These are phyloP conservation scores for Cubamyces lactineus DNA, from an alignment of 768 basidiomycete species.

Conservation along the genomic window DNA sequence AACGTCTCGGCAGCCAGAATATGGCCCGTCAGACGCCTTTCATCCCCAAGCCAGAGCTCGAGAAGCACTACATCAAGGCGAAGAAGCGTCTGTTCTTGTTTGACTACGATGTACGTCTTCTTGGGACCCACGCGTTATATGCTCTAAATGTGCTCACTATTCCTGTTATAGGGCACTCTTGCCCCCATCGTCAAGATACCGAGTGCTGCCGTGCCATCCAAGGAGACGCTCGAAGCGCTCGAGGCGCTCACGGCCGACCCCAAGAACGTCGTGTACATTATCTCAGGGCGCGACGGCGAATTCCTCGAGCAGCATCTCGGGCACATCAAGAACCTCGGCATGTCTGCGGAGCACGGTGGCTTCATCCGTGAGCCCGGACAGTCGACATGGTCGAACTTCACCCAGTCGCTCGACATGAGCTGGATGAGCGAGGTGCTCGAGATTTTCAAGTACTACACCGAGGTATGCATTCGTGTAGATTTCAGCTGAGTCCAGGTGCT, in stretches of 20 bases:
- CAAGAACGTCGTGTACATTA: constrained; percentile 92
- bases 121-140: background rate
- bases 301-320: constrained; percentile 94
- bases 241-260: constrained; percentile 75
- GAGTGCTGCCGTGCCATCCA: constrained; percentile 81
- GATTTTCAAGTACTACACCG: constrained; percentile 95
- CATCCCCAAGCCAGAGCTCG: constrained; percentile 65
- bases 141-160: constrained; percentile 1
- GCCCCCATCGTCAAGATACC: constrained; percentile 97
- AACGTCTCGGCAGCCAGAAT: constrained; percentile 77
- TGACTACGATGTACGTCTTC: constrained; percentile 84
- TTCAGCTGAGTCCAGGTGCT: background rate
- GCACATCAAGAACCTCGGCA: constrained; percentile 78
- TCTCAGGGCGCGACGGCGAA: constrained; percentile 91
- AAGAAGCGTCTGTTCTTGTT: constrained; percentile 90
- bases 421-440: constrained; percentile 97
- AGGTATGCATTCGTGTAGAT: constrained; percentile 49
- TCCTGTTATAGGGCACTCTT: constrained; percentile 74
- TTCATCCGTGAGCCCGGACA: constrained; percentile 80
- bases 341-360: constrained; percentile 95
- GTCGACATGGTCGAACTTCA: constrained; percentile 82
- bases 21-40: constrained; percentile 85
- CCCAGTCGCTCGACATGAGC: constrained; percentile 91
- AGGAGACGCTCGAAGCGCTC: constrained; percentile 74
- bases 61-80: constrained; percentile 64